Evolutionary conservation across 768 basidiomycete genomes (phyloP), one percentile per base, ranked within the genome.

Genomic region (Podaxis sp.): DNA sequence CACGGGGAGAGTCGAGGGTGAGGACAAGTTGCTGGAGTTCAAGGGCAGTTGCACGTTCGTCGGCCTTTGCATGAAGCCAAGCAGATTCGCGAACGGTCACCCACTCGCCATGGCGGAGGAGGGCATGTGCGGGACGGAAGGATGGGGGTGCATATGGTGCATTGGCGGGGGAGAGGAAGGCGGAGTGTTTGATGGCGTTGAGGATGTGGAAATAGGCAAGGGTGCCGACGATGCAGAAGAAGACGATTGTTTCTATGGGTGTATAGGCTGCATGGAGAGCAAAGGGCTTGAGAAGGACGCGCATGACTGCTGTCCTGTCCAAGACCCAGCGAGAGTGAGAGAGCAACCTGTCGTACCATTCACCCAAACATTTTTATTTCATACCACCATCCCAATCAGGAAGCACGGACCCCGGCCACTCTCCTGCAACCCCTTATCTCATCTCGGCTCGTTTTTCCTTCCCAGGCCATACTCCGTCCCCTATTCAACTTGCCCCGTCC

Each of bases 141-240:
- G 79, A 70, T 1, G 82, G 73, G 0, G 82, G 80, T 4, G 81
- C 59, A 39, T 68, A 65, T 15, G 49, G 57, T 65, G 15, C 55
- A 38, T 68, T 66, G 3, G 80, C 70, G 0, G 89, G 80, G 0
- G 86, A 86, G 59, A 95, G 84, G 75, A 95, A 89, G 24, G 91
- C 82, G 0, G 91, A 93, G 69, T 95, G 88, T 69, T 96, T 95
- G 71, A 99, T 91, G 57, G 92, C 91, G 61, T 86, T 86, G 64
- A 99, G 84, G 67, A 97, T 83, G 70, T 96, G 95, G 74, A 99
- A 97, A 75, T 99, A 99, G 52, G 93, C 91, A 57, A 99, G 84
- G 0, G 97, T 99, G 22, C 92, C 90, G 64, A 96, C 74, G 70
- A 95, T 86, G 74, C 88, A 93, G 79, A 93, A 90, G 73, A 87